Conservation (phyloP, 83 land plant species). For the Picea mariana region DNA sequence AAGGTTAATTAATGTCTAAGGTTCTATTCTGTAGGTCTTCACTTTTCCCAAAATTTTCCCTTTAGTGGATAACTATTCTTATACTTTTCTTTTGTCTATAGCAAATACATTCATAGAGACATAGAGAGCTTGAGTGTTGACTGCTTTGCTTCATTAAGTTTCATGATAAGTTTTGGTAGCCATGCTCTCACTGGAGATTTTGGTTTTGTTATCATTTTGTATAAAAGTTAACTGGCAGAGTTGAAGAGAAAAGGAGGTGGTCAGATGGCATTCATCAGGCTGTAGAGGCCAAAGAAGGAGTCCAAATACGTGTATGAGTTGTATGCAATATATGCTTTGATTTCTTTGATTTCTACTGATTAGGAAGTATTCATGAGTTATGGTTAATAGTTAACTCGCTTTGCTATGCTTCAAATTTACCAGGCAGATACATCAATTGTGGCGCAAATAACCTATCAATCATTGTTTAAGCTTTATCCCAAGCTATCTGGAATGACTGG, state of each 20-base stretch:
- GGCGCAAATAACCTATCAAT: constrained; percentile 97
- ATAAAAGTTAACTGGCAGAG: constrained; percentile 93
- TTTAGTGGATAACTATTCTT: no score
- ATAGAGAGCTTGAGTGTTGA: not conserved
- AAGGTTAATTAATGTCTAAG: no score
- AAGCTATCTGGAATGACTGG: constrained; percentile 99
- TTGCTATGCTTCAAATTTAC: constrained; percentile 14
- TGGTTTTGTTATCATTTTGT: not conserved
- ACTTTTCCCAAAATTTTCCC: no score
- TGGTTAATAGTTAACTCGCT: not conserved
- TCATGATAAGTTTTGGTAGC: not conserved
- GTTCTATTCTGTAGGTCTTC: no score
- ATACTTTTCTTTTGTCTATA: no score
- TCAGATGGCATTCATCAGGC: constrained; percentile 99
- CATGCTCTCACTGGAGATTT: not conserved
- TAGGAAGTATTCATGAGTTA: not conserved
- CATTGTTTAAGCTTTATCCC: constrained; percentile 94
- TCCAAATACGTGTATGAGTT: constrained; percentile 72
- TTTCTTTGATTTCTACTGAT: not conserved
- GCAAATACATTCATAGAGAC: not conserved
- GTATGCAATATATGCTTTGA: not conserved
- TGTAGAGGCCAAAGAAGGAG: constrained; percentile 98
- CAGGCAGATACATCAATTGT: constrained; percentile 92
- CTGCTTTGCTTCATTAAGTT: not conserved
- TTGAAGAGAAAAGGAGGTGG: constrained; percentile 96